Conservation (phyloP, 2,329 filamentous ascomycete genomes). For the Periconia sp. region DNA sequence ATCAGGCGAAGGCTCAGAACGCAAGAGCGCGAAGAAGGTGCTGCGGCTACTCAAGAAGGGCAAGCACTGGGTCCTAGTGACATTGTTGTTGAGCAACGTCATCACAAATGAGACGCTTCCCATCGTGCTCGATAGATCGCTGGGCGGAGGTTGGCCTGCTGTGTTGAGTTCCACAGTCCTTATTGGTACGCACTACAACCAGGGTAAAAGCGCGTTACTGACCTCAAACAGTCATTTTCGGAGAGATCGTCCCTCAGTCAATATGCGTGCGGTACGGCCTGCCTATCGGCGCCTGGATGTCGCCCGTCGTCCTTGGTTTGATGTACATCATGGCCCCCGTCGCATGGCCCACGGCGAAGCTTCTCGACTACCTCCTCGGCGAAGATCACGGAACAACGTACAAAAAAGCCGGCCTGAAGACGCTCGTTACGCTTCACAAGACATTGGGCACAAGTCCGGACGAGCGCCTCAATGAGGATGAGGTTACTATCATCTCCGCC, state of each 20-base stretch:
- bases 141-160: conserved; percentile 93
- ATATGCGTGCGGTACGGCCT: conserved; percentile 95
- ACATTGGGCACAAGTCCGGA: conserved; percentile 81
- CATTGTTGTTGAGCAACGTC: conserved; percentile 90
- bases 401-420: conserved; percentile 98
- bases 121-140: conserved; percentile 90
- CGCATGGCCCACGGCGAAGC: conserved; percentile 93
- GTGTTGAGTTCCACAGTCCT: conserved; percentile 91
- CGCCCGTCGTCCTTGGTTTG: conserved; percentile 80
- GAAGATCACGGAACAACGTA: conserved; percentile 96
- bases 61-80: conserved; percentile 98
- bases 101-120: conserved; percentile 94
- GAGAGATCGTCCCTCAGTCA: conserved; percentile 94
- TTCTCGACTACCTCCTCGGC: conserved; percentile 90
- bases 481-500: conserved; percentile 98
- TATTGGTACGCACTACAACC: conserved; percentile 70
- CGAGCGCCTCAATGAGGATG: conserved; percentile 92
- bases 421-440: conserved; percentile 91
- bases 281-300: conserved; percentile 92
- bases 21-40: conserved; percentile 82
- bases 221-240: conserved; percentile 95
- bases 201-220: too few relatives aligned
- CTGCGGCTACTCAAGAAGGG: conserved; percentile 80
- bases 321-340: conserved; percentile 93
- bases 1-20: conserved; percentile 83